Percentiles rank a stretch among this genome's conserved stretches.
Conservation (phyloP, 2,329 filamentous ascomycete genomes). For the Amesomyces nigricolor region DNA sequence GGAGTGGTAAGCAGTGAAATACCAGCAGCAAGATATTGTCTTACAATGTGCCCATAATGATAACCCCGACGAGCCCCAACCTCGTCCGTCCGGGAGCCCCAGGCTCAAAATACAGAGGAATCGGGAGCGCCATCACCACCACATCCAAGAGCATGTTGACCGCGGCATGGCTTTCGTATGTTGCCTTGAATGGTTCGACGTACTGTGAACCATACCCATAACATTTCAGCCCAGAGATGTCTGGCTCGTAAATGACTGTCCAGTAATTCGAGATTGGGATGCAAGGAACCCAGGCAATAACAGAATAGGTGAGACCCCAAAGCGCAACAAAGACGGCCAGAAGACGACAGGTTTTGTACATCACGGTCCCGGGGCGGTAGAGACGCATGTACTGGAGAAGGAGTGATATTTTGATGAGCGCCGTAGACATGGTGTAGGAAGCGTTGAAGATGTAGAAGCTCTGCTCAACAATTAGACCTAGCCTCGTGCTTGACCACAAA, state of each 20-base stretch:
- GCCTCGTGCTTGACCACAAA: neutral
- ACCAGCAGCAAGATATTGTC: neutral
- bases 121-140: slow-evolving; percentile 30
- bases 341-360: slow-evolving; percentile 22
- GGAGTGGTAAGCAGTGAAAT: neutral
- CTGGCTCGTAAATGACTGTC: slow-evolving; percentile 18
- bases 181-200: slow-evolving; percentile 27
- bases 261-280: slow-evolving; percentile 18
- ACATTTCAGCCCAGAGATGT: slow-evolving; percentile 22
- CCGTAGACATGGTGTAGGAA: slow-evolving; percentile 32
- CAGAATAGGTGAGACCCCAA: slow-evolving; percentile 30
- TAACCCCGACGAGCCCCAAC: slow-evolving; percentile 28
- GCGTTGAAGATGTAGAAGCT: slow-evolving; percentile 32
- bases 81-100: slow-evolving; percentile 23
- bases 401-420: slow-evolving; percentile 35
- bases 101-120: slow-evolving; percentile 31
- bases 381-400: slow-evolving; percentile 35
- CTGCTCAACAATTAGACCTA: slow-evolving; percentile 17
- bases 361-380: slow-evolving; percentile 27
- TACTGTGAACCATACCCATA: slow-evolving; percentile 31
- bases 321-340: slow-evolving; percentile 16
- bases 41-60: slow-evolving; percentile 30
- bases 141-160: slow-evolving; percentile 33
- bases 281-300: slow-evolving; percentile 30
- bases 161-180: slow-evolving; percentile 32